A percentile compares a stretch with the other conserved stretches of the same genome.
These are phyloP conservation scores for Cenchrus americanus DNA, from an alignment of 176 grass and related monocot genomes.

Conservation along the genomic window DNA sequence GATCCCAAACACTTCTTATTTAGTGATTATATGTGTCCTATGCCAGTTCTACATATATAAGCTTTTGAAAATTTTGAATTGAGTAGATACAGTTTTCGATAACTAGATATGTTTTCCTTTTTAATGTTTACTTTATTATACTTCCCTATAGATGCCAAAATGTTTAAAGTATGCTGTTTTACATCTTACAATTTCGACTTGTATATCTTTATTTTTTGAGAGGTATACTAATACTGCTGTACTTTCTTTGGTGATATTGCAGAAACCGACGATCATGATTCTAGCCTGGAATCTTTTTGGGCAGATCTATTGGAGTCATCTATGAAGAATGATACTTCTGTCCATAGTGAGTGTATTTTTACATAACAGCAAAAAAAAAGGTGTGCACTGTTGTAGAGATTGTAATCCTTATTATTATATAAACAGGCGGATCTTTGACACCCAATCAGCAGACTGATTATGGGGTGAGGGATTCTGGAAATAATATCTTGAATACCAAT, in stretches of 20 bases:
- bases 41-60: conserved; percentile 26
- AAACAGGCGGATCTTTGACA: conserved; percentile 50
- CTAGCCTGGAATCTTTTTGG: conserved; percentile 84
- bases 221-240: conserved; percentile 15
- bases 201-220: conserved; percentile 22
- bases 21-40: conserved; percentile 1
- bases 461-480: conserved; percentile 40
- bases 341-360: conserved; percentile 30
- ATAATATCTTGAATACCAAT: conserved; percentile 28
- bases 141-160: conserved; percentile 7
- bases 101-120: background rate
- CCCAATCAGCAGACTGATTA: conserved; percentile 43
- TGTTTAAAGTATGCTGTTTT: background rate
- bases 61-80: background rate
- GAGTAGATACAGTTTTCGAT: background rate
- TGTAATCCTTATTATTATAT: conserved; percentile 45
- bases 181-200: conserved; percentile 18
- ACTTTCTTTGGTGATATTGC: conserved; percentile 37
- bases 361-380: background rate
- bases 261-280: conserved; percentile 61
- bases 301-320: conserved; percentile 74
- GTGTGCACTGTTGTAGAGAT: conserved; percentile 16
- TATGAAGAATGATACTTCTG: conserved; percentile 44
- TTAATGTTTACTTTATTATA: conserved; percentile 8
- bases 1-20: conserved; percentile 17